Evolutionary conservation across 225 moss, liverwort and hornwort genomes (phyloP).

Genomic region (Asterella californica): DNA sequence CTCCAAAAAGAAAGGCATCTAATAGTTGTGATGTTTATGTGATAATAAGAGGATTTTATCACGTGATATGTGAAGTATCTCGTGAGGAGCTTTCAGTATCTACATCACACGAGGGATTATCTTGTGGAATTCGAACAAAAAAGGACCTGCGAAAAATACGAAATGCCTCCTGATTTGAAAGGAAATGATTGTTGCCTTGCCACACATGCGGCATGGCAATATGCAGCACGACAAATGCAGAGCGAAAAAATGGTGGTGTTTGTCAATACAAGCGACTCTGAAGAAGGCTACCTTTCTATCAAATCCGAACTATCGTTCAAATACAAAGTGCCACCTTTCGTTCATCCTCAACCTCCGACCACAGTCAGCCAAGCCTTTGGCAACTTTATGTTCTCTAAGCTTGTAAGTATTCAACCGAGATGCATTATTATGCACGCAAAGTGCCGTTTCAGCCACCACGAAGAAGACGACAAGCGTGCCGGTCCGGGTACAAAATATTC

Average conservation of each 20-base stretch:
- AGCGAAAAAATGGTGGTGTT: conserved; percentile 39
- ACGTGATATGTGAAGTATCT: too few species aligned
- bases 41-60: too few species aligned
- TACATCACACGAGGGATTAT: too few species aligned
- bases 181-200: conserved; percentile 29
- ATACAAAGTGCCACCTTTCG: conserved; percentile 52
- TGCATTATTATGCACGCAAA: too few species aligned
- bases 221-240: conserved; percentile 53
- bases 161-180: conserved; percentile 29
- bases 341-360: conserved; percentile 49
- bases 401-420: conserved; percentile 40
- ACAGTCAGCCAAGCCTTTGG: conserved; percentile 66
- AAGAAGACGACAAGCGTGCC: too few species aligned
- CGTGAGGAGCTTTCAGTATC: too few species aligned
- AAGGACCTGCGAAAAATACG: background rate
- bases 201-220: conserved; percentile 53
- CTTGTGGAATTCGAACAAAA: background rate
- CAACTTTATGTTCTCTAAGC: conserved; percentile 92
- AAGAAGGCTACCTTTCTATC: conserved; percentile 55
- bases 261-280: conserved; percentile 51
- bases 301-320: conserved; percentile 62
- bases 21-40: too few species aligned
- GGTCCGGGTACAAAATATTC: too few species aligned
- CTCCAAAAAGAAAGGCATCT: too few species aligned
- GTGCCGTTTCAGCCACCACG: too few species aligned